Evolutionary conservation across 768 basidiomycete genomes (phyloP).

Genomic region (Kwoniella sp.): DNA sequence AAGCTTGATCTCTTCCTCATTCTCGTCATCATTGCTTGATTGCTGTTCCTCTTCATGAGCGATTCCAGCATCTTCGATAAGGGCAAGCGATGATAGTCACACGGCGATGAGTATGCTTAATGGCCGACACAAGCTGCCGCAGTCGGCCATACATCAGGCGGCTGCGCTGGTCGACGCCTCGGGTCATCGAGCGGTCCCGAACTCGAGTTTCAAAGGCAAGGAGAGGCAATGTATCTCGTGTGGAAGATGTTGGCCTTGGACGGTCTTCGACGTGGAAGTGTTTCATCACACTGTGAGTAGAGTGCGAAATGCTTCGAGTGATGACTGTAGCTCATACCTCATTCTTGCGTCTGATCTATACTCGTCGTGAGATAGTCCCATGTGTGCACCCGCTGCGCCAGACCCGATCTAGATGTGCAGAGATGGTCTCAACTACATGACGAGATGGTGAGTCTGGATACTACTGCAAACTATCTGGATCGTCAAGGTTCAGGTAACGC

Average conservation of each 20-base stretch:
- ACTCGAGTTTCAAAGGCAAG: background rate
- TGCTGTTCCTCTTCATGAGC: no score
- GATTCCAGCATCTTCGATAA: no score
- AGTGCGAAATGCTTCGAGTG: no score
- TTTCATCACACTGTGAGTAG: slow-evolving; percentile 10
- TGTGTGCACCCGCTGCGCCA: slow-evolving; percentile 13
- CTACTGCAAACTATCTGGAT: no score
- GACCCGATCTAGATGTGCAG: slow-evolving; percentile 6
- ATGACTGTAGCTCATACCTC: background rate
- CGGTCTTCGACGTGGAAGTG: slow-evolving; percentile 2
- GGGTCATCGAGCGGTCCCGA: background rate
- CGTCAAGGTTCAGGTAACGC: no score
- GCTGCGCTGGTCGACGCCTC: background rate
- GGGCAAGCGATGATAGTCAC: no score
- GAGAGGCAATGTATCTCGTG: slow-evolving; percentile 17
- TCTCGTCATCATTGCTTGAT: no score
- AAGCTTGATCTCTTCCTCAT: no score
- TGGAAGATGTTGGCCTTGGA: slow-evolving; percentile 17
- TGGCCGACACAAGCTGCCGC: background rate
- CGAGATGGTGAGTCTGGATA: slow-evolving; percentile 14
- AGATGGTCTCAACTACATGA: background rate
- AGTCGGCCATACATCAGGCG: background rate
- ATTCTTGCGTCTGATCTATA: background rate
- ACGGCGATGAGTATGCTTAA: background rate
- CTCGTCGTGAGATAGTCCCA: background rate